Evolutionary conservation across 495 filamentous ascomycete genomes (phyloP).

Genomic region (Aspergillus cavernicola): DNA sequence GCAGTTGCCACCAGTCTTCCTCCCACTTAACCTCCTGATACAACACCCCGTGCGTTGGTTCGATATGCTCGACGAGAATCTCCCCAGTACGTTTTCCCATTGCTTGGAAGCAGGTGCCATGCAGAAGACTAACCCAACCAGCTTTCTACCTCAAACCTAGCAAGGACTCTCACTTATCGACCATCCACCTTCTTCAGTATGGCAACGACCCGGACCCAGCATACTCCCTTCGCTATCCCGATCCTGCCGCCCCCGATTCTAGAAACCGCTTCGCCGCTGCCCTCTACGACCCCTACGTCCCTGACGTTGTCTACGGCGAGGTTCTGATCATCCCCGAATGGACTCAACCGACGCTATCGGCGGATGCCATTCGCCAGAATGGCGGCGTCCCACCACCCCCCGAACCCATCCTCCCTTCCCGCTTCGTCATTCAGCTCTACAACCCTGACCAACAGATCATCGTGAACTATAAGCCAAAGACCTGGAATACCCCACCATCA

Average conservation of each 20-base stretch:
- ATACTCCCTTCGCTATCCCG: conserved; percentile 71
- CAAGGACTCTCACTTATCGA: conserved; percentile 50
- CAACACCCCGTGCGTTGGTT: background rate
- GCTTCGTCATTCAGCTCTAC: conserved; percentile 84
- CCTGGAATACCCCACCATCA: conserved; percentile 70
- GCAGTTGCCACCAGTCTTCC: background rate
- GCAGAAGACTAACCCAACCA: conserved; percentile 31
- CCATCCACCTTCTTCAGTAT: conserved; percentile 71
- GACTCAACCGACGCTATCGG: conserved; percentile 74
- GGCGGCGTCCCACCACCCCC: conserved; percentile 64
- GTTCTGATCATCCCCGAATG: conserved; percentile 81
- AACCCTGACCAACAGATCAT: conserved; percentile 83
- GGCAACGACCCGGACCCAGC: conserved; percentile 75
- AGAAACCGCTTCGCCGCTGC: conserved; percentile 84
- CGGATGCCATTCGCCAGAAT: conserved; percentile 73
- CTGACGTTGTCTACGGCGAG: conserved; percentile 81
- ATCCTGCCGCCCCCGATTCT: conserved; percentile 62
- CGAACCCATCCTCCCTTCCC: conserved; percentile 71
- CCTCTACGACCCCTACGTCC: conserved; percentile 76
- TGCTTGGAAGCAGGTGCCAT: conserved; percentile 5
- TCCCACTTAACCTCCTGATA: background rate
- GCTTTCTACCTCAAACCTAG: conserved; percentile 60
- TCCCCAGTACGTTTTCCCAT: conserved; percentile 62
- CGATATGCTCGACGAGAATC: conserved; percentile 87
- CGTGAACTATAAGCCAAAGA: conserved; percentile 65